phyloP scores from a whole-genome alignment of 345 rosid species.

The Brassica nigra region DNA sequence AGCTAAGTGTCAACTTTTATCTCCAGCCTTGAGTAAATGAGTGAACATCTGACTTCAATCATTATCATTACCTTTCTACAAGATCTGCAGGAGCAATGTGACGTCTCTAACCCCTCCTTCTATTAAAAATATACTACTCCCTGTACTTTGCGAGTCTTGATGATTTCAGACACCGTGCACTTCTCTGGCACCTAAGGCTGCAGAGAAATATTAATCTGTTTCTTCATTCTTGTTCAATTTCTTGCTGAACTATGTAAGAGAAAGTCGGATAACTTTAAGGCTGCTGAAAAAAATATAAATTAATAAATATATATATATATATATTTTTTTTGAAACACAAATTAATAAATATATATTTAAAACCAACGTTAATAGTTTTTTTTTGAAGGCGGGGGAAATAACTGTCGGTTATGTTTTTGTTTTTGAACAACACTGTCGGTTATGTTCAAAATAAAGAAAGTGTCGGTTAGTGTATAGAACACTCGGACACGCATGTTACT shows the following conservation, averaged over 20 bases:
- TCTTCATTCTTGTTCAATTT: neutral
- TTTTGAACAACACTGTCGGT: neutral
- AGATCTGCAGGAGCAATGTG: slow-evolving; percentile 76
- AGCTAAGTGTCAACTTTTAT: neutral
- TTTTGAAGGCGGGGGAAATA: slow-evolving; percentile 46
- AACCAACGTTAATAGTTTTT: slow-evolving; percentile 41
- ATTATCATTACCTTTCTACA: slow-evolving; percentile 57
- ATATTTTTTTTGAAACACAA: too few species aligned
- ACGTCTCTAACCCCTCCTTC: slow-evolving; percentile 64
- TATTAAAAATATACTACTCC: slow-evolving; percentile 81
- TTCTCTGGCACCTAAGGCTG: slow-evolving; percentile 62
- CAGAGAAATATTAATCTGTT: neutral
- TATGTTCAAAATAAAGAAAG: neutral
- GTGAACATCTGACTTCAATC: neutral
- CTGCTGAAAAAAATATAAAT: neutral
- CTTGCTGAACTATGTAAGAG: neutral
- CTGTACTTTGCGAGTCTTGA: slow-evolving; percentile 66
- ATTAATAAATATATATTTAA: neutral
- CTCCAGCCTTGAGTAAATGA: neutral
- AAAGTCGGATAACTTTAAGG: neutral
- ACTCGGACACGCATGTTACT: slow-evolving; percentile 3
- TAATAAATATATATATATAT: too few species aligned
- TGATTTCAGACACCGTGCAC: slow-evolving; percentile 69
- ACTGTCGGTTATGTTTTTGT: neutral
- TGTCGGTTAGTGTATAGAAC: slow-evolving; percentile 7